Base-by-base conservation (phyloP, 1,284 basidiomycete genomes). In the Termitomyces sp. region DNA sequence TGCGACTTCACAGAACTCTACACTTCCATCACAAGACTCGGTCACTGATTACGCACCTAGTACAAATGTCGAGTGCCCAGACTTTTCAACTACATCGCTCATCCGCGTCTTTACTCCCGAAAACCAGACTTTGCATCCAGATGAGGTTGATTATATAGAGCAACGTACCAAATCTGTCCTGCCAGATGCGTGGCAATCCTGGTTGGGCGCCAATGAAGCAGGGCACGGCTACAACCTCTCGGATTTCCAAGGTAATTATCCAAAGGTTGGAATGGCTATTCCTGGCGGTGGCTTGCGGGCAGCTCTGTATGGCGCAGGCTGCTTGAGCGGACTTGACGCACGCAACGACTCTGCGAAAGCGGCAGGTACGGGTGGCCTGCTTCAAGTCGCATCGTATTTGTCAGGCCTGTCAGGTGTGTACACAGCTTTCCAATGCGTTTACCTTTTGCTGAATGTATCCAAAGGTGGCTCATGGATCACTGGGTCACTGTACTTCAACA, bases 391-490 rank as follows among this genome's bases (percentile, higher is more conserved):
- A 10, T 80, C 80, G 1, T 88, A 88, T 66, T 64, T 86, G 30
- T 65, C 78, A 9, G 83, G 76, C 1, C 70, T 86, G 0, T 86
- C 83, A 50, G 85, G 84, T 79, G 53, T 46, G 69, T 64, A 6
- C 31, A 37, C 18, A 28, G 5, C 46, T 19, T 46, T 21, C 24
- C 37, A 14, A 19, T 31, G 19, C 11, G n/a, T 24, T 10, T 3
- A 26, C 34, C 24, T 46, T 9, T 18, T 7, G 45, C 19, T 51
- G 19, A 44, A 30, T 10, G 31, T 9, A 24, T 40, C 3, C 21
- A 10, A 18, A 85, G 84, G 83, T 28, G 85, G 85, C 2, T 83
- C 83, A 7, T 87, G 85, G 85, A 59, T 83, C 4, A 76, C 77
- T 0, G 77, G 79, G 1, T 84, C 82, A 0, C 58, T 84, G 40